Conservation (phyloP, 2,329 filamentous ascomycete species). For the Verticillium nubilum region DNA sequence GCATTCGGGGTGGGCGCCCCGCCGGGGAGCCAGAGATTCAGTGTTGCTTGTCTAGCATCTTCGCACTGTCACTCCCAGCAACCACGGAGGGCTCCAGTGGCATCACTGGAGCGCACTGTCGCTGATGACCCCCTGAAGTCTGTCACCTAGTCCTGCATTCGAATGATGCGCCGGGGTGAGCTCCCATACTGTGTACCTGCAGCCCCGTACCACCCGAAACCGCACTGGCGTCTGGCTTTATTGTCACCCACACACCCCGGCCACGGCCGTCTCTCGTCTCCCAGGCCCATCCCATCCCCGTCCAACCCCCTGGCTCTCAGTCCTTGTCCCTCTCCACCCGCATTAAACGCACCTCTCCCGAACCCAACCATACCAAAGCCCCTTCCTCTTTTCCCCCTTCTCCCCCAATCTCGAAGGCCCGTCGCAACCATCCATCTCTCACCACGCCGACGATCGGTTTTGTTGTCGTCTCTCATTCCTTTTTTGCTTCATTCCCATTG, state of each 20-base stretch:
- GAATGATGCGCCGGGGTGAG: background rate
- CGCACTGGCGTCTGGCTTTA: slow-evolving; percentile 4
- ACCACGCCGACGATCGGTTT: slow-evolving; percentile 1
- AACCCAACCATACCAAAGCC: slow-evolving; percentile 3
- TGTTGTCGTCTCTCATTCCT: slow-evolving; percentile 11
- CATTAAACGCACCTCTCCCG: slow-evolving; percentile 14
- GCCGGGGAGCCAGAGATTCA: background rate
- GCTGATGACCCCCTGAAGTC: background rate
- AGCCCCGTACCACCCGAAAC: background rate
- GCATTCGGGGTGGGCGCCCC: background rate
- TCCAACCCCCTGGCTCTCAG: slow-evolving; percentile 8
- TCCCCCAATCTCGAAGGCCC: slow-evolving; percentile 10
- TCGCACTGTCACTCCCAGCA: background rate
- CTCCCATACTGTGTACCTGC: background rate
- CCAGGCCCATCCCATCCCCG: slow-evolving; percentile 6
- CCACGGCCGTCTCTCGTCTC: background rate
- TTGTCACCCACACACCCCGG: slow-evolving; percentile 1
- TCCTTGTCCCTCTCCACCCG: slow-evolving; percentile 12
- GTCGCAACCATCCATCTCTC: slow-evolving; percentile 14
- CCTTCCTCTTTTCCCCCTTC: slow-evolving; percentile 12
- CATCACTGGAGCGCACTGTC: background rate
- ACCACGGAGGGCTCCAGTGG: background rate
- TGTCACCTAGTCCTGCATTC: background rate
- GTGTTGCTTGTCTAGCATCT: background rate
- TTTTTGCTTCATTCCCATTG: slow-evolving; percentile 11